Evolutionary conservation across 1,139 yeast genomes (phyloP).

Genomic region (Kluyveromyces sp.): DNA sequence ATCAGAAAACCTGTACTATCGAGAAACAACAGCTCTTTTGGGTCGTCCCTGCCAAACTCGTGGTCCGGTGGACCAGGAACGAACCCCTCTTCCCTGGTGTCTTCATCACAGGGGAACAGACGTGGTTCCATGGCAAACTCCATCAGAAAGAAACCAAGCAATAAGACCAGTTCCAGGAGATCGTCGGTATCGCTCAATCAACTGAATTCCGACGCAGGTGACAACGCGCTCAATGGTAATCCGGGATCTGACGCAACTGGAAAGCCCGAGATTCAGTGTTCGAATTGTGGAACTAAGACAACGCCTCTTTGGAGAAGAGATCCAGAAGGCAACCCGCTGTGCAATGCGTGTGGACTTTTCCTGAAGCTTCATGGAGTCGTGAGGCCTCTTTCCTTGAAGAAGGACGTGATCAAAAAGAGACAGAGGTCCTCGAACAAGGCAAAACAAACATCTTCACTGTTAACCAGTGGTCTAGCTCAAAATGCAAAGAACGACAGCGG

Average conservation of each 20-base stretch:
- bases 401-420: conserved; percentile 87
- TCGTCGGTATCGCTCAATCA: conserved; percentile 5
- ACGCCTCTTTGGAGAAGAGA: conserved; percentile 96
- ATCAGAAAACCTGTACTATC: conserved; percentile 9
- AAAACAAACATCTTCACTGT: conserved; percentile 5
- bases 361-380: conserved; percentile 90
- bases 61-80: conserved; percentile 4
- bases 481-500: background rate
- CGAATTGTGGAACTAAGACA: conserved; percentile 86
- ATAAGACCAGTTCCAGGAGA: conserved; percentile 9
- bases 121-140: conserved; percentile 8
- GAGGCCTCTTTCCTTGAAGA: conserved; percentile 80
- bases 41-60: conserved; percentile 9
- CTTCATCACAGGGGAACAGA: conserved; percentile 9
- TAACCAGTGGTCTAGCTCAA: conserved; percentile 4
- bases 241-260: conserved; percentile 1
- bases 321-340: conserved; percentile 84
- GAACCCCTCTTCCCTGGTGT: conserved; percentile 3
- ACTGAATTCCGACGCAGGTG: conserved; percentile 2
- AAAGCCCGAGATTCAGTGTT: conserved; percentile 39
- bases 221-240: background rate
- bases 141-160: conserved; percentile 11
- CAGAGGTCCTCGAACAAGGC: conserved; percentile 27
- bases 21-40: conserved; percentile 8
- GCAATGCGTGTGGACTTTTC: conserved; percentile 93